phyloP scores from a whole-genome alignment of 1,139 yeast genomes.

The Starmera stellimalicola region DNA sequence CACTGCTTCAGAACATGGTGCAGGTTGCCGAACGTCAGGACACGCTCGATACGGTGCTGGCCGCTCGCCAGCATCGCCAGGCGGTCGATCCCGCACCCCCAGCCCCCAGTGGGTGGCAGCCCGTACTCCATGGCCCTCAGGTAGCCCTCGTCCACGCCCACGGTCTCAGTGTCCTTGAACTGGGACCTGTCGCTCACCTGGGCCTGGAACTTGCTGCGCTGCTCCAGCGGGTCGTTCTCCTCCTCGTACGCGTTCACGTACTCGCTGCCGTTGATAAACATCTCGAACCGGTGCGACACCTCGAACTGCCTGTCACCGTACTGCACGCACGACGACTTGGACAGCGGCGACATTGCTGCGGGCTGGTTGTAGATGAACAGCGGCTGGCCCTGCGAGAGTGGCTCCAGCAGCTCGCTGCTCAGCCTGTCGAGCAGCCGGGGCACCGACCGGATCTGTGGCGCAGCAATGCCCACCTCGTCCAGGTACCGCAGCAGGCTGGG shows the following conservation, averaged over 20 bases:
- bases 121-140: constrained; percentile 81
- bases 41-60: constrained; percentile 62
- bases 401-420: constrained; percentile 56
- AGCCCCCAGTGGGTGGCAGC: constrained; percentile 96
- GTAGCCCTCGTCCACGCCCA: constrained; percentile 66
- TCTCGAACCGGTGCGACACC: constrained; percentile 69
- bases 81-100: constrained; percentile 94
- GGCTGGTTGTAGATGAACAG: constrained; percentile 81
- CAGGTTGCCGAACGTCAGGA: constrained; percentile 73
- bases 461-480: constrained; percentile 13
- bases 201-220: constrained; percentile 44
- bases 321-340: constrained; percentile 44
- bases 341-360: constrained; percentile 73
- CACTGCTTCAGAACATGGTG: constrained; percentile 59
- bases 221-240: constrained; percentile 78
- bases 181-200: constrained; percentile 44
- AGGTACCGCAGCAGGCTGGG: constrained; percentile 32
- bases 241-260: constrained; percentile 94
- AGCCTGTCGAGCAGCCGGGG: constrained; percentile 61
- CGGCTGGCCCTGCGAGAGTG: constrained; percentile 44
- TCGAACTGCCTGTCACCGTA: constrained; percentile 25
- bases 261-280: constrained; percentile 74
- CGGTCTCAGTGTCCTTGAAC: constrained; percentile 48
- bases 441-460: constrained; percentile 36
- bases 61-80: constrained; percentile 71